Evolutionary conservation across 768 basidiomycete genomes (phyloP).

Genomic region (Boletellus ananiceps): DNA sequence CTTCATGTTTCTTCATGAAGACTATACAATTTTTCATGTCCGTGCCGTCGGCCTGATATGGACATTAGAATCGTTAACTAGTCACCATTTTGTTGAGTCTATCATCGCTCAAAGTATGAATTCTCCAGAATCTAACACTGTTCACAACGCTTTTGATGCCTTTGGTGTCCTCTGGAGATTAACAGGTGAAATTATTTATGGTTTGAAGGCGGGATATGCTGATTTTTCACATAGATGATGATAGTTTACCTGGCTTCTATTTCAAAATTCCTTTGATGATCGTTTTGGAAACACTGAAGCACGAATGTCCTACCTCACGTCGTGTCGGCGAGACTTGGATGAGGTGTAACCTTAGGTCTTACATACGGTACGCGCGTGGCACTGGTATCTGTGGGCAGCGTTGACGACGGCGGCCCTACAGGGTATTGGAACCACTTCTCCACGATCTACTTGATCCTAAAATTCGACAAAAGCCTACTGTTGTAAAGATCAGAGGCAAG

Average conservation of each 20-base stretch:
- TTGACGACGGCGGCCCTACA: constrained; percentile 28
- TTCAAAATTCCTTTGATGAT: constrained; percentile 86
- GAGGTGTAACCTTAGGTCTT: constrained; percentile 88
- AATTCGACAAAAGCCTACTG: constrained; percentile 48
- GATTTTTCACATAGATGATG: constrained; percentile 57
- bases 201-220: not conserved
- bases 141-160: constrained; percentile 67
- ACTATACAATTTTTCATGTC: constrained; percentile 69
- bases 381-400: not conserved
- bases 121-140: constrained; percentile 43
- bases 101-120: constrained; percentile 72
- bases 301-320: constrained; percentile 66
- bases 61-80: constrained; percentile 59
- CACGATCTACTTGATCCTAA: constrained; percentile 70
- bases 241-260: constrained; percentile 70
- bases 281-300: constrained; percentile 78
- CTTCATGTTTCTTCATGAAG: constrained; percentile 65
- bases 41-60: constrained; percentile 81
- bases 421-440: constrained; percentile 87
- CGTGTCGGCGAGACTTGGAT: constrained; percentile 95
- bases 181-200: constrained; percentile 51
- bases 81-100: constrained; percentile 65
- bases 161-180: constrained; percentile 93
- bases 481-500: constrained; percentile 53
- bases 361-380: constrained; percentile 58